Conservation (phyloP, 805 yeast genomes). For the Candida railenensis region DNA sequence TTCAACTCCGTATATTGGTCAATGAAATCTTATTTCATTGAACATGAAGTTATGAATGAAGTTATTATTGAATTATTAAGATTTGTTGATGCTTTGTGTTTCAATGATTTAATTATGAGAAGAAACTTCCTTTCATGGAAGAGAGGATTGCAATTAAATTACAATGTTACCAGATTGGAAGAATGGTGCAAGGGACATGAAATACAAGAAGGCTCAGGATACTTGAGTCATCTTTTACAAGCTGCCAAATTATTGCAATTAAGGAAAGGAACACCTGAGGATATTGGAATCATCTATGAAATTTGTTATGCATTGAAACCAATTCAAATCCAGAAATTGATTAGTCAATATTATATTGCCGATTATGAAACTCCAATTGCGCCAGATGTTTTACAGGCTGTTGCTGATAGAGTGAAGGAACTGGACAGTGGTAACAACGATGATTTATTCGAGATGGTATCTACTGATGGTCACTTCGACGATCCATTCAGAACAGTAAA, state of each 20-base stretch:
- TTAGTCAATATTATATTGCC: slow-evolving; percentile 85
- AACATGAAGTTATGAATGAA: slow-evolving; percentile 77
- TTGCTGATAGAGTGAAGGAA: slow-evolving; percentile 75
- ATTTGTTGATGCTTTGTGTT: slow-evolving; percentile 88
- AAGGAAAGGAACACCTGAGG: slow-evolving; percentile 84
- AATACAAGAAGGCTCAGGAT: slow-evolving; percentile 80
- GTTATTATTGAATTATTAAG: slow-evolving; percentile 80
- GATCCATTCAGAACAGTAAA: slow-evolving; percentile 79
- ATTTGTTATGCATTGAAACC: slow-evolving; percentile 94
- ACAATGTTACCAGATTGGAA: slow-evolving; percentile 92
- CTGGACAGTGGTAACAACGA: slow-evolving; percentile 49
- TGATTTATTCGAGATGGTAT: slow-evolving; percentile 69
- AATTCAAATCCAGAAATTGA: slow-evolving; percentile 89
- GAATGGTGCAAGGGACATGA: slow-evolving; percentile 98
- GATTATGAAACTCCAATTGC: slow-evolving; percentile 94
- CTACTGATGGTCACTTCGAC: slow-evolving; percentile 72
- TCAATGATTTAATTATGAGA: slow-evolving; percentile 93
- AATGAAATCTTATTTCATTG: slow-evolving; percentile 87
- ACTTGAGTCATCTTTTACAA: slow-evolving; percentile 84
- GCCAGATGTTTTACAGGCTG: slow-evolving; percentile 72
- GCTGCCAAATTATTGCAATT: slow-evolving; percentile 91
- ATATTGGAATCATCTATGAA: slow-evolving; percentile 88
- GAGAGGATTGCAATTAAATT: slow-evolving; percentile 93
- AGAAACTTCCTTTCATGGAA: slow-evolving; percentile 95
- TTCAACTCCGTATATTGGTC: slow-evolving; percentile 91